phyloP scores from a whole-genome alignment of 805 yeast species.

The Yamadazyma tumulicola region DNA sequence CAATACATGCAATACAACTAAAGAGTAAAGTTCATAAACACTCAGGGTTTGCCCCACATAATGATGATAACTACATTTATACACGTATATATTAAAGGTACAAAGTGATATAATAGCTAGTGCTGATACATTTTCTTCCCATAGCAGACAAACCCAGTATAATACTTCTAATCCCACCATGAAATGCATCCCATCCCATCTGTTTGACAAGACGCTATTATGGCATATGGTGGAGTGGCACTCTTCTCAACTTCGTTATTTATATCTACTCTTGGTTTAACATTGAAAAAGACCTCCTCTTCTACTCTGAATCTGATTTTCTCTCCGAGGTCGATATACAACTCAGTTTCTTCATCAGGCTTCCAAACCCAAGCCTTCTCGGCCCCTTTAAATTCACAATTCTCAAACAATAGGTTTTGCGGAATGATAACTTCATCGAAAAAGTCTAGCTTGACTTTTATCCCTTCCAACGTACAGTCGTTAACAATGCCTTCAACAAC shows the following conservation, averaged over 20 bases:
- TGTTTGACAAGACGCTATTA: conserved; percentile 86
- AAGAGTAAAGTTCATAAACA: conserved; percentile 4
- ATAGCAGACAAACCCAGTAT: too few relatives aligned
- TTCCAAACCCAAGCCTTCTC: conserved; percentile 98
- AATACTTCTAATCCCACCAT: conserved; percentile 95
- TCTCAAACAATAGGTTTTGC: conserved; percentile 74
- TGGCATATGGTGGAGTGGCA: conserved; percentile 74
- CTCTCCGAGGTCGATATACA: conserved; percentile 87
- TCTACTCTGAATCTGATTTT: conserved; percentile 89
- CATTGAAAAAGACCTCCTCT: conserved; percentile 79
- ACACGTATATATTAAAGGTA: conserved; percentile 1
- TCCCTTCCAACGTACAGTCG: conserved; percentile 83
- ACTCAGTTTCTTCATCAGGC: conserved; percentile 60
- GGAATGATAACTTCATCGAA: conserved; percentile 94
- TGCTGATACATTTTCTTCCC: too few relatives aligned
- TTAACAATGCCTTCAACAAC: conserved; percentile 90
- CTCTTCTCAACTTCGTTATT: conserved; percentile 28
- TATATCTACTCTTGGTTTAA: conserved; percentile 62
- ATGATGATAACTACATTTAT: conserved; percentile 4
- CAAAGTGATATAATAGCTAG: too few relatives aligned
- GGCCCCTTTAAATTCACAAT: conserved; percentile 57
- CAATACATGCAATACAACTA: conserved; percentile 98
- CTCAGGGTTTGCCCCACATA: conserved; percentile 3
- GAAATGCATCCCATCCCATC: conserved; percentile 96
- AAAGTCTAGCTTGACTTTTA: conserved; percentile 79